Evolutionary conservation across 78 protist species (phyloP), one percentile per base, ranked within the genome.

Genomic region (Corallochytrium limacisporum): DNA sequence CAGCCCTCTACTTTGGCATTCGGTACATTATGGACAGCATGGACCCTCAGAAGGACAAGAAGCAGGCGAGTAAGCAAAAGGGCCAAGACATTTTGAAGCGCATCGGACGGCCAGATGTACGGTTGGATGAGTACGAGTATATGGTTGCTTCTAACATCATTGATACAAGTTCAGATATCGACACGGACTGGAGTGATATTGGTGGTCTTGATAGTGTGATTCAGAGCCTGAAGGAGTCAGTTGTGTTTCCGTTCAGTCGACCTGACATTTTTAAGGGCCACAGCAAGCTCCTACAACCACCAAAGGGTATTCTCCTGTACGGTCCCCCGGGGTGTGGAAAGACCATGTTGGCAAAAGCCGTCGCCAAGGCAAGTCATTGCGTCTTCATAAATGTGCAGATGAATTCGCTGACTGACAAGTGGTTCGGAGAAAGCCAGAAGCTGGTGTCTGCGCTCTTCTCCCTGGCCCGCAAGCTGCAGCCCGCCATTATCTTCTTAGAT

Each of bases 271-370:
- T 63, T 35, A 5, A 18, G 26, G 46, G 48, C 48, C 10, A 32
- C 10, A 40, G 51, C 9, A 63, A 42, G 24, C 36, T 63, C 5
- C 54, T 35, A 12, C 69, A 63, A 10, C 69, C 69, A 29, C 69
- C 69, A 12, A 35, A 13, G 6, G 69, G 69, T 63, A 33, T 77
- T 29, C 69, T 77, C 18, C 40, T 83, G 44, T 62, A 46, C 57
- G 88, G 83, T 3, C 70, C 79, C 18, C 83, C 88, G 0, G 88
- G 88, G 36, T 38, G 62, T 9, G 88, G 88, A 37, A 82, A 82
- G 75, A 82, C 88, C 33, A 24, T 76, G 66, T 62, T 76, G 22
- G 75, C 67, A n/a, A 35, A 53, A 26, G 75, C 75, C 2, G 33
- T 56, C 16, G 75, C 75, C 3, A 56, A 70, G 9, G 75, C 32